Evolutionary conservation across 140 eudicot genomes (phyloP), one percentile per base, ranked within the genome.

Genomic region (Cichorium intybus): DNA sequence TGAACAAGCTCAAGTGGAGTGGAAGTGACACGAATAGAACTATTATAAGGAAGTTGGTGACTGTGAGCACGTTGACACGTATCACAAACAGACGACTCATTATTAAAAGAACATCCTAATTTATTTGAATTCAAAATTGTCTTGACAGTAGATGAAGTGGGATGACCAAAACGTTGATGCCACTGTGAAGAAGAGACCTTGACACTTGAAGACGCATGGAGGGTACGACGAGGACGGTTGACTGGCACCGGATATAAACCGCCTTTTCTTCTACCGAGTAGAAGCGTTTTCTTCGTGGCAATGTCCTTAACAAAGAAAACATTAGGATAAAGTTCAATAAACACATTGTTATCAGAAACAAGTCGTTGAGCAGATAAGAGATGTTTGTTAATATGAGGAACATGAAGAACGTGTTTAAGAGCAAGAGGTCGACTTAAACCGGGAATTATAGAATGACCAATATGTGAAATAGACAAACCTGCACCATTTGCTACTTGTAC

Each of bases 401-500:
- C 35, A 54, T 54, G 60, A 5, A 54, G 15, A 22, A 23, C 31
- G 9, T 54, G 23, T 18, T 28, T 54, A 2, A 54, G 31, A 7
- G 4, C 7, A 20, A 54, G 31, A 6, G 60, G 7, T 18, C 35
- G 34, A 23, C 0, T 6, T 5, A 6, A 31, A 31, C 35, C 60
- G 11, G 14, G n/a, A 20, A 14, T 23, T 3, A 1, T 24, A 15
- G 31, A 3, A 22, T 54, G 60, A 24, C 35, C 10, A 54, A 54
- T 54, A 23, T 54, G 60, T 3, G 27, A 54, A 21, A 54, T 54
- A 7, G 27, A 9, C 60, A 54, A 18, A 54, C 60, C 60, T 54
- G 28, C 9, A 3, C n/a, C 60, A 7, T 54, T 24, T 4, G 60
- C 60, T 7, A 22, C 28, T 28, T 54, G 35, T 3, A 54, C 60